Percentiles rank a stretch among this genome's conserved stretches.
Conservation (phyloP, 305 asterid species). For the Rubia peregrina region DNA sequence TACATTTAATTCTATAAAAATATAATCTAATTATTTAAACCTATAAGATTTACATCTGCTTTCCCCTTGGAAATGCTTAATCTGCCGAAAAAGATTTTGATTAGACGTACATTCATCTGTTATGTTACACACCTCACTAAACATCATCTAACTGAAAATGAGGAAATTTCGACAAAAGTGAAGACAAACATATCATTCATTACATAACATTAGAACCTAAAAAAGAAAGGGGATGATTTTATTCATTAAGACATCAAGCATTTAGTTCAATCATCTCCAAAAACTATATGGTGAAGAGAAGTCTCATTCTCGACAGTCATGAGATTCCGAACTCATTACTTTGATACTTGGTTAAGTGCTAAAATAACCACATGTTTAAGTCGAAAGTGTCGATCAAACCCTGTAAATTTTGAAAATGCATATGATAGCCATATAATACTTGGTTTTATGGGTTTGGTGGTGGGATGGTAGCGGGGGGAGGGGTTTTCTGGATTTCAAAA, state of each 20-base stretch:
- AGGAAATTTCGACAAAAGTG: neutral
- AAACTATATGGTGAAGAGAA: no score
- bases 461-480: no score
- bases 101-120: neutral
- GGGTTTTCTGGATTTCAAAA: no score
- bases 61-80: constrained; percentile 56
- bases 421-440: no score
- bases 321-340: neutral
- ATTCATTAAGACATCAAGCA: neutral
- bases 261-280: neutral
- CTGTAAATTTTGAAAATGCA: no score
- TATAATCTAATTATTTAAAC: no score
- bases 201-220: neutral
- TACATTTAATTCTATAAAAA: no score
- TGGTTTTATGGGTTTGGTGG: no score
- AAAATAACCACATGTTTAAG: no score
- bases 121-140: neutral
- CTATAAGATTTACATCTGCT: constrained; percentile 10
- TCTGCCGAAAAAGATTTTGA: constrained; percentile 27
- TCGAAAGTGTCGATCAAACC: no score
- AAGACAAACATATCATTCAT: neutral
- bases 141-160: neutral
- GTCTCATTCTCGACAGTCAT: neutral
- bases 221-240: neutral
- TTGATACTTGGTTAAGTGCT: neutral